Evolutionary conservation across 1,284 basidiomycete species (phyloP).

Genomic region (Melampsora americana): DNA sequence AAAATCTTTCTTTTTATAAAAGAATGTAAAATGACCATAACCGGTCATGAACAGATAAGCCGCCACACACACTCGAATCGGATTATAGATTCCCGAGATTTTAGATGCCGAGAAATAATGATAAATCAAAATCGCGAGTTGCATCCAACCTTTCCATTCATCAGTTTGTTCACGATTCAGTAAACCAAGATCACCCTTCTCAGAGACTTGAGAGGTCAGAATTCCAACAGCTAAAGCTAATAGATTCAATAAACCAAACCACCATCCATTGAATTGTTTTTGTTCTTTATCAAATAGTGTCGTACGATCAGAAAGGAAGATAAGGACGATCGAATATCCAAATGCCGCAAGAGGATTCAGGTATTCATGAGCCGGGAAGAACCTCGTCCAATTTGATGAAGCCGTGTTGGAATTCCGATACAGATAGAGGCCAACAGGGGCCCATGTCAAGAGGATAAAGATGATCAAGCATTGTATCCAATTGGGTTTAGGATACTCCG

Average conservation of each 20-base stretch:
- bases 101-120: constrained; percentile 83
- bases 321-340: constrained; percentile 64
- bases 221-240: constrained; percentile 63
- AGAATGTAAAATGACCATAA: constrained; percentile 70
- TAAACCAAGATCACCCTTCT: constrained; percentile 75
- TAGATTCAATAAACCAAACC: constrained; percentile 65
- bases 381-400: constrained; percentile 50
- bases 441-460: constrained; percentile 60
- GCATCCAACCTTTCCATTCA: constrained; percentile 97
- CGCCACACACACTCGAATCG: constrained; percentile 78
- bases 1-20: constrained; percentile 80
- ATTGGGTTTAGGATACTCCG: constrained; percentile 67
- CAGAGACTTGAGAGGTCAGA: constrained; percentile 65
- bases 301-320: constrained; percentile 75
- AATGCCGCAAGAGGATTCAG: constrained; percentile 61
- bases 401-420: constrained; percentile 43
- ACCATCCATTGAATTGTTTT: constrained; percentile 70
- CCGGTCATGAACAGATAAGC: constrained; percentile 71
- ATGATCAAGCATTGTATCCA: constrained; percentile 65
- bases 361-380: constrained; percentile 55
- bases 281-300: constrained; percentile 80
- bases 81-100: constrained; percentile 83
- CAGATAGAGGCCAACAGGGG: constrained; percentile 60
- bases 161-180: constrained; percentile 85
- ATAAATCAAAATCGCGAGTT: constrained; percentile 80